phyloP scores from a whole-genome alignment of 805 yeast genomes.

The Ogataea paraovalis region DNA sequence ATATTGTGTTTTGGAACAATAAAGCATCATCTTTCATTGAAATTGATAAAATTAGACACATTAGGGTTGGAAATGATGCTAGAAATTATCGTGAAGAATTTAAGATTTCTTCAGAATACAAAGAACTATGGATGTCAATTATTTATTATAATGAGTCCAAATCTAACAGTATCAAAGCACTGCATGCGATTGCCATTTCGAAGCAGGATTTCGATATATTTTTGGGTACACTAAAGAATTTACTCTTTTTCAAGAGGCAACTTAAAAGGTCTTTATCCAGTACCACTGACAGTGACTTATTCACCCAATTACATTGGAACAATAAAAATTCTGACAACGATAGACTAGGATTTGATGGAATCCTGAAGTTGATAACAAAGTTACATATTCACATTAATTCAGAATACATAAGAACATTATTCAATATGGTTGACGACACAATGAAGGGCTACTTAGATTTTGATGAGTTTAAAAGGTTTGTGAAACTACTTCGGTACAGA shows the following conservation, averaged over 20 bases:
- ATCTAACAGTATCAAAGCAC: conserved; percentile 62
- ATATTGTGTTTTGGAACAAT: conserved; percentile 55
- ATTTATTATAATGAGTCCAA: conserved; percentile 60
- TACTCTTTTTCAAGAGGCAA: conserved; percentile 56
- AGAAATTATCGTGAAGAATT: conserved; percentile 83
- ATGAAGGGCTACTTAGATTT: conserved; percentile 55
- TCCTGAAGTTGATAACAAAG: conserved; percentile 58
- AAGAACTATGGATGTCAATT: conserved; percentile 74
- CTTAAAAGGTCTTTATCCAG: conserved; percentile 60
- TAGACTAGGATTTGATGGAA: conserved; percentile 58
- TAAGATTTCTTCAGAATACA: conserved; percentile 62
- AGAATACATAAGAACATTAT: conserved; percentile 45
- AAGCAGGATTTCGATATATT: conserved; percentile 51
- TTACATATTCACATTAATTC: conserved; percentile 70
- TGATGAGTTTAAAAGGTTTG: conserved; percentile 72
- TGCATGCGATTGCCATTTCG: conserved; percentile 69
- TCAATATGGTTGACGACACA: conserved; percentile 49
- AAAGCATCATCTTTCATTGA: conserved; percentile 41
- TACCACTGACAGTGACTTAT: conserved; percentile 33
- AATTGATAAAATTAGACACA: conserved; percentile 62
- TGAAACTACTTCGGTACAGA: conserved; percentile 60
- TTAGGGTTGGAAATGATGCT: conserved; percentile 67
- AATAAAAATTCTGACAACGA: conserved; percentile 35
- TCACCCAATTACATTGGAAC: conserved; percentile 61
- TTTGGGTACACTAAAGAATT: conserved; percentile 48